Evolutionary conservation across 1,139 yeast genomes (phyloP).

Genomic region (Pichia sp.): DNA sequence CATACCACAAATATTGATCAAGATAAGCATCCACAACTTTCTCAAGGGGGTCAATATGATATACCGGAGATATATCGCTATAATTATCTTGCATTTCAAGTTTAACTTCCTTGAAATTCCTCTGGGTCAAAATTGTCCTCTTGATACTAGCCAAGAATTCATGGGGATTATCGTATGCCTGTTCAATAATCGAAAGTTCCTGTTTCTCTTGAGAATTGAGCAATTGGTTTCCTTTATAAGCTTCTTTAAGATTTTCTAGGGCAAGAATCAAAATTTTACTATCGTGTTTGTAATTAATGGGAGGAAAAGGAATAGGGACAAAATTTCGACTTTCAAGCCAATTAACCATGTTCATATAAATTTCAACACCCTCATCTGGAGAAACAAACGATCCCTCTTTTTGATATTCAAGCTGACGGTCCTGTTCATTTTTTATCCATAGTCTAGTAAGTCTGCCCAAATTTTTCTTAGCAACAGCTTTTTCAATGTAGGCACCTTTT

Average conservation of each 20-base stretch:
- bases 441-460: conserved; percentile 84
- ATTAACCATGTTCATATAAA: conserved; percentile 80
- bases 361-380: conserved; percentile 82
- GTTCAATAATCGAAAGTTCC: conserved; percentile 88
- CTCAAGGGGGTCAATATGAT: conserved; percentile 83
- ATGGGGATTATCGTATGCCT: conserved; percentile 95
- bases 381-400: conserved; percentile 83
- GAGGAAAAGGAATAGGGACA: conserved; percentile 90
- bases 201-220: conserved; percentile 84
- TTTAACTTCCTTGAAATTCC: conserved; percentile 86
- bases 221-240: conserved; percentile 75
- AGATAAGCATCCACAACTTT: conserved; percentile 94
- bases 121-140: conserved; percentile 73
- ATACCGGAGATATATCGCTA: conserved; percentile 77
- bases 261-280: conserved; percentile 86
- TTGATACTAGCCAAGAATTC: conserved; percentile 83
- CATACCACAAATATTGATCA: conserved; percentile 95
- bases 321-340: conserved; percentile 89
- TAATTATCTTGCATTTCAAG: conserved; percentile 91
- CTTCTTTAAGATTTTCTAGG: conserved; percentile 77
- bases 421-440: conserved; percentile 91
- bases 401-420: conserved; percentile 71
- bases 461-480: conserved; percentile 88
- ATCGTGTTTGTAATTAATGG: conserved; percentile 85
- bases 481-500: conserved; percentile 86